Base-by-base conservation (phyloP, 306 rosid genomes). In the Acacia acuminata region DNA sequence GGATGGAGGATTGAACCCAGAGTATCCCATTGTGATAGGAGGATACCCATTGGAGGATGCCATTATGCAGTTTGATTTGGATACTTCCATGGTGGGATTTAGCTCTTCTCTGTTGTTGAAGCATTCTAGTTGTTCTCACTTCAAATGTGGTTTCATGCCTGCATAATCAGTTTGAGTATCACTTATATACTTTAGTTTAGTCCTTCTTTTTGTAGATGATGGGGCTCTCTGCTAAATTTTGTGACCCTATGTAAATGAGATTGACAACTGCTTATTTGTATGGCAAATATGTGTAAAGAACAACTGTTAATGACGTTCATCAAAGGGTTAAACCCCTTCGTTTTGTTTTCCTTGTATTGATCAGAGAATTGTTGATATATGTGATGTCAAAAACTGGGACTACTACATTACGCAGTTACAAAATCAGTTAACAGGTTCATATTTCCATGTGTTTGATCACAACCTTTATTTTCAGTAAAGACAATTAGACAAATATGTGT, bases 31-130 rank as follows among this genome's bases (percentile, higher is more conserved):
- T 56, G 87, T 85, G 14, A 44, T 89, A 20, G 95, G 91, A 7
- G 95, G 89, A 44, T 76, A 81, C 45, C 95, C 88, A 40, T 32
- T 91, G 85, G 95, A 89, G 70, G 89, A 88, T n/a, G 76, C 74
- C 3, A 70, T 88, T n/a, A 25, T 91, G 5, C 89, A 89, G 44
- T 86, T 89, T 81, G 93, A 91, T 80, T 64, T 85, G 80, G 85
- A 81, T 2, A 43, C 86, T 81, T 88, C 87, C 2, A 77, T 76
- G 90, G 19, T 91, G 15, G 93, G 95, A 53, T 84, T 91, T 66
- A 86, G 90, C 50, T 75, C 85, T 63, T 85, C 89, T 30, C 71
- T 83, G 68, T 63, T 82, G 34, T 65, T 70, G 70, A 58, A 61
- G 75, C 48, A 77, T 17, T 79, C 51, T 68, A 81, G 76, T 30